Conservation (phyloP, 2,329 filamentous ascomycete genomes). For the Cyphellophora attinorum region DNA sequence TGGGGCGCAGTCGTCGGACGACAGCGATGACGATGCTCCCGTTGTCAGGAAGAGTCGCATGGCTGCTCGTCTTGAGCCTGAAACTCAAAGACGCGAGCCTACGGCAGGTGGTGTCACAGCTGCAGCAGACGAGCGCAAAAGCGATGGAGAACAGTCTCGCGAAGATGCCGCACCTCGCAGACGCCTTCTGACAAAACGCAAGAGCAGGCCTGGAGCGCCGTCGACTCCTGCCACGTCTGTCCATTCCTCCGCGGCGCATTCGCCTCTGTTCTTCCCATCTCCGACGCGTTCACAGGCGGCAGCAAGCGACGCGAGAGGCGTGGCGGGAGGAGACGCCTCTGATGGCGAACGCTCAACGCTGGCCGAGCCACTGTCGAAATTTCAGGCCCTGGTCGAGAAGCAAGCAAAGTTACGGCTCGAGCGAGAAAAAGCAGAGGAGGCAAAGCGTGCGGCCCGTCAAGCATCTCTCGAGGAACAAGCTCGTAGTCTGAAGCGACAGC, state of each 20-base stretch:
- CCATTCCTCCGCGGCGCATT: too few species aligned
- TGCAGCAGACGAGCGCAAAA: not conserved
- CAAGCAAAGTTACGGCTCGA: conserved; percentile 64
- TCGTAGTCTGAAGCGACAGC: conserved; percentile 37
- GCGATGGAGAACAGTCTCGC: conserved; percentile 1
- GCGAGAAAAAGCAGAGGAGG: conserved; percentile 48
- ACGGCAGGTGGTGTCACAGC: not conserved
- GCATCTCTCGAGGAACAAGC: conserved; percentile 19
- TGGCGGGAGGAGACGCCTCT: conserved; percentile 17
- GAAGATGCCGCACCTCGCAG: conserved; percentile 10
- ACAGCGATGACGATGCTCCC: conserved; percentile 32
- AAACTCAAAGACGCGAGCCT: not conserved
- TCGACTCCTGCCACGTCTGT: conserved; percentile 14
- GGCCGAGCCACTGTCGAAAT: conserved; percentile 44
- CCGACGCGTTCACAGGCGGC: conserved; percentile 21
- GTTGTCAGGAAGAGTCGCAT: conserved; percentile 53
- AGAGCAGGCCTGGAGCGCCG: conserved; percentile 16
- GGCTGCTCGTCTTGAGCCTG: conserved; percentile 39
- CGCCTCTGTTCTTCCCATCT: conserved; percentile 36
- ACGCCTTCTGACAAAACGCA: conserved; percentile 23
- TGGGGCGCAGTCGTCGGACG: conserved; percentile 18
- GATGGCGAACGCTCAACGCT: conserved; percentile 13
- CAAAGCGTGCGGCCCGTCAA: conserved; percentile 27
- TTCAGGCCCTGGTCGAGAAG: conserved; percentile 62
- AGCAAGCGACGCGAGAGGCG: conserved; percentile 18